Base-by-base conservation (phyloP, 2,329 filamentous ascomycete species). In the Penicillium glabrum region DNA sequence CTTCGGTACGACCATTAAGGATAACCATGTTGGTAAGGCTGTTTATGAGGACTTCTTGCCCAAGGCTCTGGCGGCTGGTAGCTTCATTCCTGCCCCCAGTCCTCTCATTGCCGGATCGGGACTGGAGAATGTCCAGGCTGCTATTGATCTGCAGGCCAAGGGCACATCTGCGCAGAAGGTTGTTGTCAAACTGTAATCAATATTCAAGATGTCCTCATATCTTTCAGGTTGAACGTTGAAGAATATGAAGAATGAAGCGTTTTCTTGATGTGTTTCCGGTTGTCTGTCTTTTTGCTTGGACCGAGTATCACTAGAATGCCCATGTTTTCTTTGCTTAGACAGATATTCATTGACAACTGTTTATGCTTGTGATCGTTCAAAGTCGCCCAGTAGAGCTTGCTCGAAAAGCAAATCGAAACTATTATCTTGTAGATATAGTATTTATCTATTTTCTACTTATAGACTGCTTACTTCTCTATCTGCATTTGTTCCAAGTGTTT, bases 31-130 rank as follows among this genome's bases (percentile, higher is more conserved):
- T 10, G 71, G 67, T 0, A 60, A 69, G 29, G 69, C 67, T 4
- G 57, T 75, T 6, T 75, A 67, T 52, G 58, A 64, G 23, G 67
- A 72, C 26, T 75, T 67, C 48, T 48, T 76, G 13, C 69, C 72
- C 1, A 39, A 53, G n/a, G 72, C 72, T 6, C 58, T 75, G 11
- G 59, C 59, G 41, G 56, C 51, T 3, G 72, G 73, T 1, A 61
- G 49, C 10, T 69, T 74, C 44, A 60, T 66, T 43, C 56, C 66
- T 35, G 56, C 67, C 13, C 77, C 77, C 7, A 67, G 71, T 54
- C 65, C 75, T 6, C 43, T 72, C 31, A 66, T 79, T 7, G 63
- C 35, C 19, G 50, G 39, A 13, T 27, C 43, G n/a, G 50, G 50
- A 24, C 23, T 52, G 1, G 50, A 52, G 50, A 46, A 29, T 31